These are phyloP conservation scores for Spongospora subterranea DNA, from an alignment of 208 protist genomes.

Conservation along the genomic window DNA sequence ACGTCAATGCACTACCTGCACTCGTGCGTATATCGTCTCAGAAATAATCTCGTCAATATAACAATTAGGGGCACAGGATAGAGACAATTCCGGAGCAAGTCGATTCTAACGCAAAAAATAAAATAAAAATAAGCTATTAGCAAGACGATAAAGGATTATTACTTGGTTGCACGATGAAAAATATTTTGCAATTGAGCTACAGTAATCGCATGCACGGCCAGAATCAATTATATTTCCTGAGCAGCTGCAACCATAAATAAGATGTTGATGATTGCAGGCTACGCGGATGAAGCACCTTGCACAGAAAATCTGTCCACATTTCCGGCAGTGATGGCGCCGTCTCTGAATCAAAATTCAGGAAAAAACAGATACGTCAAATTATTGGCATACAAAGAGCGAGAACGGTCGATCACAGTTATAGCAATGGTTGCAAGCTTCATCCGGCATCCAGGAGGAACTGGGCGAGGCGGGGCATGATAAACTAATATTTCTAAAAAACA, in stretches of 20 bases:
- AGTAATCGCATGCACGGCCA: constrained; percentile 47
- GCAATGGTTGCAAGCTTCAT: neutral
- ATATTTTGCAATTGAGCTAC: neutral
- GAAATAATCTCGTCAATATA: too few relatives aligned
- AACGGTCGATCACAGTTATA: constrained; percentile 26
- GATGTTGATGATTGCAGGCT: neutral
- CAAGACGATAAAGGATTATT: too few relatives aligned
- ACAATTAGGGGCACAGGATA: too few relatives aligned
- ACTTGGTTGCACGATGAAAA: too few relatives aligned
- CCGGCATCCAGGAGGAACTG: constrained; percentile 4
- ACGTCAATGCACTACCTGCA: too few relatives aligned
- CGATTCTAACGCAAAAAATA: too few relatives aligned
- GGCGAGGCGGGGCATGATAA: too few relatives aligned
- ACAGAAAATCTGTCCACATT: constrained; percentile 46
- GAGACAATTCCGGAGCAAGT: too few relatives aligned
- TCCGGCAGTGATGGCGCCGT: constrained; percentile 5
- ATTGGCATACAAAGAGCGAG: constrained; percentile 20
- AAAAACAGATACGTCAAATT: neutral
- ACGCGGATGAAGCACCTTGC: neutral
- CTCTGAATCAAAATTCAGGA: neutral
- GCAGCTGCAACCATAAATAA: neutral
- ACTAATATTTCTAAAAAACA: too few relatives aligned
- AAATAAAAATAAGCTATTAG: too few relatives aligned
- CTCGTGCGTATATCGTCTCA: too few relatives aligned
- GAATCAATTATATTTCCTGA: neutral